Evolutionary conservation across 805 yeast genomes (phyloP), one percentile per base, ranked within the genome.

Genomic region (Zygosaccharomyces bisporus): DNA sequence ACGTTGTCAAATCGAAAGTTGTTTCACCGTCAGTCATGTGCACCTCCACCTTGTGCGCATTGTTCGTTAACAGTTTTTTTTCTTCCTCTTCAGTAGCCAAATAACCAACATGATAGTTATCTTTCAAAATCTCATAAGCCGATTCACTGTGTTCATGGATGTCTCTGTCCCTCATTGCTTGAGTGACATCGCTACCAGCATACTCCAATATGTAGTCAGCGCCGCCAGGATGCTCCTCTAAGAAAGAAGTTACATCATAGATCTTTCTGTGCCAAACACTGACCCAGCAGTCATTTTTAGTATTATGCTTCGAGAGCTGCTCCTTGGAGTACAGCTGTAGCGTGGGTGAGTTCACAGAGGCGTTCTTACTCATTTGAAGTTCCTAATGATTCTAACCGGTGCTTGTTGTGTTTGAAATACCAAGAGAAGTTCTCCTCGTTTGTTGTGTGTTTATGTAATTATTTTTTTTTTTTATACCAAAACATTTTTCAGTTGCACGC

Each of bases 51-150:
- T 72, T 70, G 47, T 74, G 77, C 43, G 76, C 71, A 40, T 76
- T 76, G 56, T 83, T 83, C 30, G 78, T 68, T 47, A 88, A 63
- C 43, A 87, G 72, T 59, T 83, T 86, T 45, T 72, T 70, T 59
- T 81, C 95, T 67, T 89, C 96, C 48, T 78, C 83, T 5, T 71
- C 75, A 1, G 90, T 85, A 16, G 97, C 96, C 53, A 91, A 66
- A 59, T 82, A 83, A 0, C 95, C 96, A 34, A 91, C 79, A 49
- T 87, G 65, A 67, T 80, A 83, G 46, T 75, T 81, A 35, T 90
- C 96, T 50, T 83, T 86, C 51, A 91, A 70, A 76, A 90, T 83
- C 41, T 86, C 93, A 63, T 86, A 84, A 1, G 97, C 95, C 37
- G 83, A 70, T 50, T 86, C 91, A 4, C 93, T 81, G 64, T 91